Percentiles rank a stretch among this genome's conserved stretches.
Evolutionary conservation across 441 rosid species (phyloP).

Genomic region (Breynia disticha): DNA sequence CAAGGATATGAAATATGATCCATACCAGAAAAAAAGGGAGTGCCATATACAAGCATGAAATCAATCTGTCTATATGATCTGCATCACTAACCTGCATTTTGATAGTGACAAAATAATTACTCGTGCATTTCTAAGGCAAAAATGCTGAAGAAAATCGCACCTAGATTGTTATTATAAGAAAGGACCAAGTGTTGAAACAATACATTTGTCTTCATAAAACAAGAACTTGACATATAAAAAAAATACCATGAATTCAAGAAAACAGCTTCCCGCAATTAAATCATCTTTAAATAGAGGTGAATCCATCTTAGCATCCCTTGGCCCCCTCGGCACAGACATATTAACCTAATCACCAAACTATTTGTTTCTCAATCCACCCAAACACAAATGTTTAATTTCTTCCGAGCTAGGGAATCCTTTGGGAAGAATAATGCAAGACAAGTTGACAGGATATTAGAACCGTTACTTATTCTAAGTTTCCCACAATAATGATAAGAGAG

Average conservation of each 20-base stretch:
- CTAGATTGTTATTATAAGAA: background rate
- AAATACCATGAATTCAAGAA: background rate
- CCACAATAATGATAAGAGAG: background rate
- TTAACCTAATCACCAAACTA: background rate
- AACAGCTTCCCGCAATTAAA: background rate
- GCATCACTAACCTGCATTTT: constrained; percentile 71
- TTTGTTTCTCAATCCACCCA: background rate
- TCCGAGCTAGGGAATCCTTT: too few relatives aligned
- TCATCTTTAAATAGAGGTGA: too few relatives aligned
- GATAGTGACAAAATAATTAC: background rate
- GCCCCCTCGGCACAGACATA: background rate
- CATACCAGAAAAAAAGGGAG: constrained; percentile 87
- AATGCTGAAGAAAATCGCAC: background rate
- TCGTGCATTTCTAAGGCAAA: background rate
- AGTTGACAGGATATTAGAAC: too few relatives aligned
- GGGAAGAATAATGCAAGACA: too few relatives aligned
- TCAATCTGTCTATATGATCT: constrained; percentile 88
- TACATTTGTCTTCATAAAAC: background rate
- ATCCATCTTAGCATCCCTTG: background rate
- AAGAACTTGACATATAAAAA: constrained; percentile 3
- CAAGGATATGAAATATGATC: constrained; percentile 5
- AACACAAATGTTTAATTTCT: background rate
- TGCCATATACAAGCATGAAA: constrained; percentile 87
- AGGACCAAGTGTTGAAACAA: background rate
- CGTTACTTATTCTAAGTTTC: background rate